These are phyloP conservation scores for Oryza glumipatula DNA, from an alignment of 176 grass and related monocot species.

Conservation along the genomic window DNA sequence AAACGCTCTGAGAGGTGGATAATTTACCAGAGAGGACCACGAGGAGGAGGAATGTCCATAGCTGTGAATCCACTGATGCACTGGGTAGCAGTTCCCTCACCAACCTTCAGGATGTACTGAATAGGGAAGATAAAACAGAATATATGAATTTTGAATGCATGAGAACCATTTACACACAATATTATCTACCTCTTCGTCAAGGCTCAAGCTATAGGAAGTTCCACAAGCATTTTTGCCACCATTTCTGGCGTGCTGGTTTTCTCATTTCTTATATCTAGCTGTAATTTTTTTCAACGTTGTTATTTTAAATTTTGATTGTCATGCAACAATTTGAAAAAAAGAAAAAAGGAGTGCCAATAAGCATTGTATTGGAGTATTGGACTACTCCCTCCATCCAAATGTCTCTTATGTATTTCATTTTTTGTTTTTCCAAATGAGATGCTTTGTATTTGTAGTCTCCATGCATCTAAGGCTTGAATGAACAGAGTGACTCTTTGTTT, in stretches of 20 bases:
- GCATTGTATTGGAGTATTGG: neutral
- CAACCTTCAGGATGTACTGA: slow-evolving; percentile 80
- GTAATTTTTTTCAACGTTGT: neutral
- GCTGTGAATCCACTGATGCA: slow-evolving; percentile 93
- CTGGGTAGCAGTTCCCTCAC: slow-evolving; percentile 53
- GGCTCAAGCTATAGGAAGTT: too few relatives aligned
- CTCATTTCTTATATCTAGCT: neutral
- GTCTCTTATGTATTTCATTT: too few relatives aligned
- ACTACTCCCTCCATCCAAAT: too few relatives aligned
- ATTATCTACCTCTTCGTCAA: too few relatives aligned
- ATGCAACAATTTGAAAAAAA: neutral
- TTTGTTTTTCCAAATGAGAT: too few relatives aligned
- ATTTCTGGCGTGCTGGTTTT: too few relatives aligned
- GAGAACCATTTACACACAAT: neutral
- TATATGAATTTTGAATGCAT: neutral
- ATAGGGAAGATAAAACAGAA: slow-evolving; percentile 14
- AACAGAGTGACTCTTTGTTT: too few relatives aligned
- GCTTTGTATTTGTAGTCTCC: too few relatives aligned
- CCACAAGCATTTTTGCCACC: too few relatives aligned
- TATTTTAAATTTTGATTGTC: neutral
- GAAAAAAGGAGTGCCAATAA: neutral
- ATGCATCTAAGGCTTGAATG: too few relatives aligned
- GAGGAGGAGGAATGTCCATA: slow-evolving; percentile 78
- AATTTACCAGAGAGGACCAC: slow-evolving; percentile 80
- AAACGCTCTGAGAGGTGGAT: neutral